Evolutionary conservation across 768 basidiomycete species (phyloP).

Genomic region (Crepidotus variabilis): DNA sequence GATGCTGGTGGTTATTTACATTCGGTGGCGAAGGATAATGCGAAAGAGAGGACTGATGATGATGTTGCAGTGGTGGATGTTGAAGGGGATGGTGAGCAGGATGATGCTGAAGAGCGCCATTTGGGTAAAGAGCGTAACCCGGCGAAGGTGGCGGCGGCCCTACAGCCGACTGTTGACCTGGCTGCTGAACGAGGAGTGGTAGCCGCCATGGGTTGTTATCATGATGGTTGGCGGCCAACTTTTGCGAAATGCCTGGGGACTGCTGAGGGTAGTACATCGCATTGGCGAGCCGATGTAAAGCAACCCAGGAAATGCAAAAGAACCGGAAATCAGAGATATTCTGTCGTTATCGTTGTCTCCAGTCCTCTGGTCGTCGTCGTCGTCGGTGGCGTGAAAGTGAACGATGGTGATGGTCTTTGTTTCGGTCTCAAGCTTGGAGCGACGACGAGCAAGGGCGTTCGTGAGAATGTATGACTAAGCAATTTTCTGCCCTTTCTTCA

Average conservation of each 20-base stretch:
- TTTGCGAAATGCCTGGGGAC: conserved; percentile 77
- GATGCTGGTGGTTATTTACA: conserved; percentile 56
- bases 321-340: conserved; percentile 3
- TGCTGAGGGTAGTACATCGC: conserved; percentile 85
- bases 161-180: conserved; percentile 49
- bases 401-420: conserved; percentile 6
- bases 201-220: conserved; percentile 78
- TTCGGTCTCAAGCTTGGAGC: not conserved
- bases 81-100: conserved; percentile 53
- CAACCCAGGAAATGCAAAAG: conserved; percentile 11
- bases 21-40: conserved; percentile 81
- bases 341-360: conserved; percentile 6
- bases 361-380: conserved; percentile 1
- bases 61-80: conserved; percentile 58
- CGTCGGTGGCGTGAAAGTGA: not conserved
- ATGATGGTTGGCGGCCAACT: conserved; percentile 67
- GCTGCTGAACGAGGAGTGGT: conserved; percentile 42
- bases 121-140: conserved; percentile 73
- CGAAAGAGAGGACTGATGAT: conserved; percentile 75
- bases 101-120: conserved; percentile 66
- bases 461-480: conserved; percentile 10
- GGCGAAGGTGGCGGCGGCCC: conserved; percentile 70
- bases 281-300: conserved; percentile 31
- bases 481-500: not conserved
- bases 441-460: not conserved